Percentiles rank a stretch among this genome's conserved stretches.
Evolutionary conservation across 192 early-diverging fungal species (phyloP).

Genomic region (Glomus cerebriforme): DNA sequence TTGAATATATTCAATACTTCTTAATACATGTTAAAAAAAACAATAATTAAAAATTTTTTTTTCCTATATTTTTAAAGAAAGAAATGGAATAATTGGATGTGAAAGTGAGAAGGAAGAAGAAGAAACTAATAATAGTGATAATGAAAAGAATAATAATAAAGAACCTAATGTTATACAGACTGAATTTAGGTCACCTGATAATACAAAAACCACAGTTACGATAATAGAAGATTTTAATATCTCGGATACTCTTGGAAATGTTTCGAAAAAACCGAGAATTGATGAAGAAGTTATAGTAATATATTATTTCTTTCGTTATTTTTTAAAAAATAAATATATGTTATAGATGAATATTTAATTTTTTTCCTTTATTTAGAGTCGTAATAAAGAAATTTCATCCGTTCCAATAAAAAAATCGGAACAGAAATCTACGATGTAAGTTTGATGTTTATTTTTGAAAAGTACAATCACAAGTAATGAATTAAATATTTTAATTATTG

Average conservation of each 20-base stretch:
- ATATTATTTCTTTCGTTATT: not conserved
- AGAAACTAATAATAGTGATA: not conserved
- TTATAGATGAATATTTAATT: not conserved
- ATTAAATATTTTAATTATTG: not conserved
- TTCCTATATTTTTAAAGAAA: not conserved
- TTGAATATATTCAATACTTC: not conserved
- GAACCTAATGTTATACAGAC: not conserved
- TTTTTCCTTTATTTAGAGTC: not conserved
- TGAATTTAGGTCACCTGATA: conserved; percentile 1
- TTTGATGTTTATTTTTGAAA: too few species aligned
- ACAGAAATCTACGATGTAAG: not conserved
- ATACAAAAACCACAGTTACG: conserved; percentile 13
- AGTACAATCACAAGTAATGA: too few species aligned
- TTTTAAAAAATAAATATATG: not conserved
- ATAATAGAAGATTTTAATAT: conserved; percentile 25
- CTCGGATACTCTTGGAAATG: not conserved
- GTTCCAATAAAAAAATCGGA: not conserved
- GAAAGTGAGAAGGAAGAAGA: conserved; percentile 4
- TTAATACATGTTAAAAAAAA: not conserved
- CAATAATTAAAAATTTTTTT: too few species aligned
- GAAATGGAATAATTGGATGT: not conserved
- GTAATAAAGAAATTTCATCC: not conserved
- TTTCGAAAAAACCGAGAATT: not conserved
- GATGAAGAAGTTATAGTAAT: not conserved
- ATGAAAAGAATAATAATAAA: not conserved